These are phyloP conservation scores for Novymonas esmeraldas DNA, from an alignment of 208 protist genomes.

Conservation along the genomic window DNA sequence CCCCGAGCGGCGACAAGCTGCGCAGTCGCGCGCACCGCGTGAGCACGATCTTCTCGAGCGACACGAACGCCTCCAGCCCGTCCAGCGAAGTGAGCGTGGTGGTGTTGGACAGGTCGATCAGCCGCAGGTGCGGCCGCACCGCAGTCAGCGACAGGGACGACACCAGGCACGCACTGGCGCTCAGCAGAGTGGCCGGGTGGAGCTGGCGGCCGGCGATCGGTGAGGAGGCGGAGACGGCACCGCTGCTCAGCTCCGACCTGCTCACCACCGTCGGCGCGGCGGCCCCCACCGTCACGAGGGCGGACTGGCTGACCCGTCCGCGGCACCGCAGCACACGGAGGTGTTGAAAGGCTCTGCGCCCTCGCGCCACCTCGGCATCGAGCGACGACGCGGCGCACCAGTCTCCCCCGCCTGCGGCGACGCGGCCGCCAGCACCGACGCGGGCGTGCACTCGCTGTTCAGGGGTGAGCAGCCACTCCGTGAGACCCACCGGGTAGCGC, in stretches of 20 bases:
- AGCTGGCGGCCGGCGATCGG: background rate
- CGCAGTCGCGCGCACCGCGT: slow-evolving; percentile 12
- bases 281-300: background rate
- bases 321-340: slow-evolving; percentile 7
- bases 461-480: slow-evolving; percentile 16
- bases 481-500: slow-evolving; percentile 4
- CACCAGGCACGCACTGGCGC: background rate
- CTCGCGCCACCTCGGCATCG: background rate
- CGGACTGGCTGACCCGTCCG: background rate
- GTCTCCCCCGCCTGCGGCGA: background rate
- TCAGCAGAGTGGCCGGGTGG: background rate
- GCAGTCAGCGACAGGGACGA: slow-evolving; percentile 8
- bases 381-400: background rate
- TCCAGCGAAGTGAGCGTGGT: slow-evolving; percentile 4
- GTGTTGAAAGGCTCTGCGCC: slow-evolving; percentile 7
- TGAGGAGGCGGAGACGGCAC: background rate
- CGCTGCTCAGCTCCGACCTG: background rate
- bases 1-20: slow-evolving; percentile 22
- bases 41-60: slow-evolving; percentile 16
- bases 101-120: slow-evolving; percentile 27
- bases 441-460: background rate
- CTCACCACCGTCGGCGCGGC: background rate
- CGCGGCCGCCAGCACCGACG: background rate
- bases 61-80: slow-evolving; percentile 17
- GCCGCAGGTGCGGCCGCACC: slow-evolving; percentile 12